These are phyloP conservation scores for Trematosphaeria pertusa DNA, from an alignment of 2,329 filamentous ascomycete species.

Conservation along the genomic window DNA sequence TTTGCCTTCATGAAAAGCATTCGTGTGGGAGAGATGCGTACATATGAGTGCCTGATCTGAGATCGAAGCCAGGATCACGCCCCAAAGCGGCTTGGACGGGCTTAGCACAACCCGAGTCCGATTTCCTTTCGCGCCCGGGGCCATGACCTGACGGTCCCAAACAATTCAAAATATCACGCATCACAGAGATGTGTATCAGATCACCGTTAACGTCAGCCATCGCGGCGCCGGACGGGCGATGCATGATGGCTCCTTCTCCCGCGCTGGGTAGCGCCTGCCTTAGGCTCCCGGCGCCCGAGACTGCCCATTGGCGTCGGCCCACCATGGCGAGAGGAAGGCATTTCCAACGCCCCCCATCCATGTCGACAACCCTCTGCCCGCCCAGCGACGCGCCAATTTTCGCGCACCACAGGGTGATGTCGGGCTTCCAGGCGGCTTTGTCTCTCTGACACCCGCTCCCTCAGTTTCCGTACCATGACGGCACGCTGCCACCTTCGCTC, in stretches of 20 bases:
- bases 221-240: not conserved
- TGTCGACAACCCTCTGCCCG: slow-evolving; percentile 5
- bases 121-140: not conserved
- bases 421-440: slow-evolving; percentile 11
- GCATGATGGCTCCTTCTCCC: not conserved
- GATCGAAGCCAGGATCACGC: not conserved
- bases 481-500: slow-evolving; percentile 1
- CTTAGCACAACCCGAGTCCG: too few relatives aligned
- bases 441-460: slow-evolving; percentile 7
- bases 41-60: not conserved
- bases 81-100: not conserved
- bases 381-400: slow-evolving; percentile 15
- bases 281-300: not conserved
- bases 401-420: slow-evolving; percentile 17
- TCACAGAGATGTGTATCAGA: not conserved
- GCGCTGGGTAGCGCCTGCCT: slow-evolving; percentile 8
- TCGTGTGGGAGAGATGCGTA: not conserved
- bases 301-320: slow-evolving; percentile 17
- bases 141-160: not conserved
- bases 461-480: slow-evolving; percentile 9
- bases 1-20: too few relatives aligned
- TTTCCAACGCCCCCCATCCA: slow-evolving; percentile 13
- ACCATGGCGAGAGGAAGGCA: slow-evolving; percentile 16
- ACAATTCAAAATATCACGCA: not conserved
- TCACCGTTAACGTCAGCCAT: not conserved